phyloP scores from a whole-genome alignment of 2,329 filamentous ascomycete species.

The Dendrostoma leiphaemia region DNA sequence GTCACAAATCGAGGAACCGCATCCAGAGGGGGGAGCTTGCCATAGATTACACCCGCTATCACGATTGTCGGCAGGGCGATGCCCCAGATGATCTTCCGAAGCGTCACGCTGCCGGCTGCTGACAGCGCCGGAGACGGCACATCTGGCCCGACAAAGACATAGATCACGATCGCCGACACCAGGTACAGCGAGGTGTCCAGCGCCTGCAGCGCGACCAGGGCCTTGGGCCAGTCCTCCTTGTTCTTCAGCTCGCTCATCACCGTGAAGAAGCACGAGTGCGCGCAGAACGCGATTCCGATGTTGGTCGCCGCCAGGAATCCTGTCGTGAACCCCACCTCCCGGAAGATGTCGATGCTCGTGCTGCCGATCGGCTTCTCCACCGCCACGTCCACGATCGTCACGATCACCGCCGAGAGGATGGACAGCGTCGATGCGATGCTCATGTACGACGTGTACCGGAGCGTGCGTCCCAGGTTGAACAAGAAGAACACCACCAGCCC shows the following conservation, averaged over 20 bases:
- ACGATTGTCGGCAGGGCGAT: constrained; percentile 69
- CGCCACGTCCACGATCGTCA: constrained; percentile 63
- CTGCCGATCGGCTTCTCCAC: constrained; percentile 38
- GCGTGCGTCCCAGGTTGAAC: constrained; percentile 59
- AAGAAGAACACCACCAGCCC: constrained; percentile 58
- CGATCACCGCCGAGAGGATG: constrained; percentile 59
- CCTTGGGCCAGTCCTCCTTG: constrained; percentile 42
- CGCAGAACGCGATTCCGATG: constrained; percentile 66
- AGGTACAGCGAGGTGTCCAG: constrained; percentile 62
- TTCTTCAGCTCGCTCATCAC: constrained; percentile 64
- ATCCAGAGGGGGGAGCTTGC: not conserved
- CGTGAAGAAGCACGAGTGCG: constrained; percentile 67
- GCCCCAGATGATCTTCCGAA: constrained; percentile 66
- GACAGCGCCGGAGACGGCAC: constrained; percentile 67
- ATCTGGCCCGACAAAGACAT: constrained; percentile 60
- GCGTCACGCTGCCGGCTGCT: constrained; percentile 47
- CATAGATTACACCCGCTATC: constrained; percentile 68
- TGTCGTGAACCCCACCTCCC: constrained; percentile 44
- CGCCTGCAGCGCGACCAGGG: constrained; percentile 50
- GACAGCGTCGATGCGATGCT: constrained; percentile 57
- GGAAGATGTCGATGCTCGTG: constrained; percentile 30
- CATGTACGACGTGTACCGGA: constrained; percentile 61
- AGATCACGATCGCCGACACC: constrained; percentile 63
- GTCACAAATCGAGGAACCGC: not conserved
- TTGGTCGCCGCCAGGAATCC: constrained; percentile 60